Evolutionary conservation across 345 rosid genomes (phyloP), one percentile per base, ranked within the genome.

Genomic region (Trapa incisa): DNA sequence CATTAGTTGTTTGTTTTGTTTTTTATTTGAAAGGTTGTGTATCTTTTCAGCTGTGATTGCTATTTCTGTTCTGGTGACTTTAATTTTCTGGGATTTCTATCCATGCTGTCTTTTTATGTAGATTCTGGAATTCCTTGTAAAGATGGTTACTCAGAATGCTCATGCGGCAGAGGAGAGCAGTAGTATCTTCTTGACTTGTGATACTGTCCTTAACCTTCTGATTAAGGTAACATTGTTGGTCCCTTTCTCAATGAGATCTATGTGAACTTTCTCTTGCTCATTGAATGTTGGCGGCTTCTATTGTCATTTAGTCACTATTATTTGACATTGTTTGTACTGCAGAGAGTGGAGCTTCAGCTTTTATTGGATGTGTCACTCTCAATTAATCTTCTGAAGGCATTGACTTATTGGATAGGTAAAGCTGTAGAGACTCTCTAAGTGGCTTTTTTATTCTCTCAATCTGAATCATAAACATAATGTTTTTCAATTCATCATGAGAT

Each of bases 151-250:
- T 53, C 74, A 80, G 61, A 66, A 64, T 72, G 75, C 70, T 57
- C 65, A 71, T 64, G 75, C 33, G 67, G 75, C 39, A n/a, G 88
- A 78, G 67, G 83, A 87, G 38, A 66, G 73, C 66, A 73, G 81
- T 71, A 67, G 79, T 73, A 70, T 87, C 68, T 88, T 78, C 77
- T 69, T 93, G 88, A 97, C 97, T 6, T 90, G 96, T 61, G 97
- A 91, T 81, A 86, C 92, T 36, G 70, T 93, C 73, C 64, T 88
- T 88, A 90, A 87, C 80, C 69, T 90, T 70, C 92, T 90, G 74
- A 65, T 91, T 83, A 88, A 91, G 96, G 98, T 90, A 74, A 32
- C 5, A 10, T 5, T 58, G 3, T 37, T 13, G 15, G 13, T 38
- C 37, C 62, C 22, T 54, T 58, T 14, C 62, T 29, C 37, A 33